phyloP scores from a whole-genome alignment of 2,329 filamentous ascomycete species.

The Fusarium pininemorale region DNA sequence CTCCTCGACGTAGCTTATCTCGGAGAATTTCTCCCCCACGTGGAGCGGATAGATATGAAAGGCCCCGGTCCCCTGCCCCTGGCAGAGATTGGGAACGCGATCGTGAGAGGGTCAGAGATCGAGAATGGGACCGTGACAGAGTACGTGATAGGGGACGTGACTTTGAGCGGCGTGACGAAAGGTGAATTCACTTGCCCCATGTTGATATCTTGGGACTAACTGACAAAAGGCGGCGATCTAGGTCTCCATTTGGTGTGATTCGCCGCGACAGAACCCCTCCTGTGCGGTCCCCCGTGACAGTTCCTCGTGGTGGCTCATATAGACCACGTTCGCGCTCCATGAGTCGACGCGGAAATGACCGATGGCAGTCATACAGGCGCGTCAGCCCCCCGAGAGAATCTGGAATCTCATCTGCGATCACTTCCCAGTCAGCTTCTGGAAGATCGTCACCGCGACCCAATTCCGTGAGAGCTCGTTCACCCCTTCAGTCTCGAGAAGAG shows the following conservation, averaged over 20 bases:
- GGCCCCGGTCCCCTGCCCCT: conserved; percentile 51
- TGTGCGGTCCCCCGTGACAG: conserved; percentile 42
- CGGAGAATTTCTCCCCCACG: conserved; percentile 49
- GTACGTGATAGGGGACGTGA: conserved; percentile 48
- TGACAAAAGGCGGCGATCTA: conserved; percentile 59
- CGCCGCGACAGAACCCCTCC: conserved; percentile 50
- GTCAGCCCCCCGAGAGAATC: conserved; percentile 60
- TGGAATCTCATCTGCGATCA: conserved; percentile 59
- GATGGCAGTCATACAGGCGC: conserved; percentile 56
- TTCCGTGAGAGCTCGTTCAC: conserved; percentile 59
- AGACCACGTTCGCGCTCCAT: conserved; percentile 63
- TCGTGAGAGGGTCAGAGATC: conserved; percentile 44
- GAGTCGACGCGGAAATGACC: conserved; percentile 57
- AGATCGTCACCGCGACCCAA: conserved; percentile 63
- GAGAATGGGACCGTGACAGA: conserved; percentile 44
- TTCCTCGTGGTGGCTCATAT: conserved; percentile 55
- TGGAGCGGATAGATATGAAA: conserved; percentile 51
- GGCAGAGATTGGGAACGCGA: conserved; percentile 50
- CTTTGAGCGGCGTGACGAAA: conserved; percentile 54
- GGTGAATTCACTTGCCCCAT: conserved; percentile 39
- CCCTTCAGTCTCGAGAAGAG: conserved; percentile 52
- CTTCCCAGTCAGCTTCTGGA: conserved; percentile 61
- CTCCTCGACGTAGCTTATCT: conserved; percentile 51
- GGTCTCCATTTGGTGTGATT: conserved; percentile 57
- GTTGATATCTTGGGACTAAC: conserved; percentile 23